Evolutionary conservation across 441 rosid genomes (phyloP), one percentile per base, ranked within the genome.

Genomic region (Brassica balearica): DNA sequence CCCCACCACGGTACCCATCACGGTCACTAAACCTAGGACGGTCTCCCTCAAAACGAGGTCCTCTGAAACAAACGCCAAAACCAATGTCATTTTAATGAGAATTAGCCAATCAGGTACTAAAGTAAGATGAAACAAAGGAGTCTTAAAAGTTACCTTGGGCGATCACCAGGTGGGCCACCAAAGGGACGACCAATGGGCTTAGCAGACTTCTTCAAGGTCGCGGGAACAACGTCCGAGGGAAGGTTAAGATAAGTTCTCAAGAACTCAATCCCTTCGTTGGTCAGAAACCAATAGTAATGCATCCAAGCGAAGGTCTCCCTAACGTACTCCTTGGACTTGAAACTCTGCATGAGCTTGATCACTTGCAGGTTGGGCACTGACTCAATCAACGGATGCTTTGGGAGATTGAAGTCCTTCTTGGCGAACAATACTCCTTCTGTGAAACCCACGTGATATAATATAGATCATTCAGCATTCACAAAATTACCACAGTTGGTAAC

Each of bases 291-390:
- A 68, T 92, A 92, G 23, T 92, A 92, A 69, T 91, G 94, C 97
- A 92, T 92, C 97, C 95, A 92, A 0, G 96, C 94, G 22, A 92
- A 92, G 1, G 97, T 92, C 85, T 89, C 96, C 6, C 89, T 84
- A 0, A 92, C 97, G 68, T 88, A 92, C 84, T 91, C 96, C 87
- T 89, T 92, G 11, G 97, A 92, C 62, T 92, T 92, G 82, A 92
- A 92, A 76, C 96, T 91, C 88, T 92, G 96, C 97, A 92, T 92
- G 46, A 92, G 88, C 87, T 92, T 92, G 68, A 92, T 92, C 81
- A 92, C 97, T 82, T 92, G 96, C 34, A 92, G 82, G 68, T 92
- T 92, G 0, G 97, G 95, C n/a, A 92, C 97, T 36, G 76, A 72
- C 64, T 92, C 94, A 2, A 92, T 92, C 61, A 87, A 80, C 0